Evolutionary conservation across 2,329 filamentous ascomycete genomes (phyloP).

Genomic region (Ascosphaera acerosa): DNA sequence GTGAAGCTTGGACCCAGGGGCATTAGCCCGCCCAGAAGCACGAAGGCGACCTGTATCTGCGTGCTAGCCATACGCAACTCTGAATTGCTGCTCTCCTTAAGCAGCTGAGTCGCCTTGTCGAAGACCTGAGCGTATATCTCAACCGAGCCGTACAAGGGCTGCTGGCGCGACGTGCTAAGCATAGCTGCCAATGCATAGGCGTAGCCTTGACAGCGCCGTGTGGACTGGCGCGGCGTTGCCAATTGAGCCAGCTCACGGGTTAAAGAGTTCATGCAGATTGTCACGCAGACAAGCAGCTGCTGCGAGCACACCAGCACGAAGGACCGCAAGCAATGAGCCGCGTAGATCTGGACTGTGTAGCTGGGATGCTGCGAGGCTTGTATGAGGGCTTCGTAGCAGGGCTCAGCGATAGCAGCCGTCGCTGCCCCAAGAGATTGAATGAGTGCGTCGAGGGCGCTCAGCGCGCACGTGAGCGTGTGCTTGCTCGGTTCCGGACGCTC

Average conservation of each 20-base stretch:
- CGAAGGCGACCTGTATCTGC: constrained; percentile 95
- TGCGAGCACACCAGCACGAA: constrained; percentile 83
- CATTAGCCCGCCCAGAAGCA: constrained; percentile 88
- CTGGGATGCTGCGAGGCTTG: constrained; percentile 86
- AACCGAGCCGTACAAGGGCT: constrained; percentile 80
- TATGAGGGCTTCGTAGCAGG: constrained; percentile 62
- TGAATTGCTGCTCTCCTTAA: constrained; percentile 79
- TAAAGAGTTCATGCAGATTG: constrained; percentile 90
- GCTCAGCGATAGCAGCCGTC: constrained; percentile 50
- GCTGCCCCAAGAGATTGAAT: constrained; percentile 63
- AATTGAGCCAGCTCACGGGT: constrained; percentile 63
- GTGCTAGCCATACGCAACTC: constrained; percentile 78
- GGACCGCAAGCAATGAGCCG: constrained; percentile 59
- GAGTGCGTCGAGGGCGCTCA: constrained; percentile 57
- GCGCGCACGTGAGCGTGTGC: constrained; percentile 50
- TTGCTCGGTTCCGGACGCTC: constrained; percentile 78
- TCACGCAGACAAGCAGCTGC: constrained; percentile 71
- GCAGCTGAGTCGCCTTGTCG: constrained; percentile 67
- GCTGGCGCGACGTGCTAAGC: constrained; percentile 64
- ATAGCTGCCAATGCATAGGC: constrained; percentile 78
- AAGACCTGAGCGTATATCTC: constrained; percentile 85
- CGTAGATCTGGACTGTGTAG: constrained; percentile 84
- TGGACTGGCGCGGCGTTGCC: constrained; percentile 47
- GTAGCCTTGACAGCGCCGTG: constrained; percentile 66
- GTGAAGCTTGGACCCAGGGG: constrained; percentile 92